These are phyloP conservation scores for Omphalotus olearius DNA, from an alignment of 1,284 basidiomycete species.

Conservation along the genomic window DNA sequence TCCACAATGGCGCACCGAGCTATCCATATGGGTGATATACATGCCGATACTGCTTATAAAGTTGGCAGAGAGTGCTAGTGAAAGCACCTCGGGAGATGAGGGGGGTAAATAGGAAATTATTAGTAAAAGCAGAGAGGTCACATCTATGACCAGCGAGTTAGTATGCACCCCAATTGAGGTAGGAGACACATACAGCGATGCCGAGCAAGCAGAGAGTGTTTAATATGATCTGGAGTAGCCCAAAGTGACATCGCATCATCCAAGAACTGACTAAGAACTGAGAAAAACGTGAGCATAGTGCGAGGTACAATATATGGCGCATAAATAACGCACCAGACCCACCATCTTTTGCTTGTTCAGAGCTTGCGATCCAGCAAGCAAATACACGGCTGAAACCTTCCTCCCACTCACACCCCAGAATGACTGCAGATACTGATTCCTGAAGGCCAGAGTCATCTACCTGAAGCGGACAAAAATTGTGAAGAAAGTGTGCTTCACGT, in stretches of 20 bases:
- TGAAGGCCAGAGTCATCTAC: slow-evolving; percentile 46
- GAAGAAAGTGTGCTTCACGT: slow-evolving; percentile 46
- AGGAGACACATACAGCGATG: slow-evolving; percentile 55
- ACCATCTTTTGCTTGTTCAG: neutral
- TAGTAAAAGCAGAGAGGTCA: slow-evolving; percentile 69
- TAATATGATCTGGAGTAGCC: slow-evolving; percentile 65
- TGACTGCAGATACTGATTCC: slow-evolving; percentile 45
- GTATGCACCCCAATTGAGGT: neutral
- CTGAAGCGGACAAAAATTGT: slow-evolving; percentile 44
- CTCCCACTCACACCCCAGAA: slow-evolving; percentile 54
- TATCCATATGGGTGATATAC: slow-evolving; percentile 80
- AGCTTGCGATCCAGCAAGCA: slow-evolving; percentile 58
- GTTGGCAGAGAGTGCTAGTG: slow-evolving; percentile 47
- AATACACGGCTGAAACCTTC: slow-evolving; percentile 57
- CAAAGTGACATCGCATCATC: slow-evolving; percentile 52
- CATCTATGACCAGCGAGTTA: slow-evolving; percentile 37
- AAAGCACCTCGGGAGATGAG: slow-evolving; percentile 34
- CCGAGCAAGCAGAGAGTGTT: slow-evolving; percentile 63
- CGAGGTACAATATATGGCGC: neutral
- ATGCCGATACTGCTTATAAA: slow-evolving; percentile 74
- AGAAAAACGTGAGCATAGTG: neutral
- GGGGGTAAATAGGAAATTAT: slow-evolving; percentile 55
- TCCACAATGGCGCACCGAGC: slow-evolving; percentile 79
- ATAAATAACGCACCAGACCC: no score
- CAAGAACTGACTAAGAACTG: slow-evolving; percentile 49